These are phyloP conservation scores for Eutrema salsugineum DNA, from an alignment of 441 rosid genomes.

Conservation along the genomic window DNA sequence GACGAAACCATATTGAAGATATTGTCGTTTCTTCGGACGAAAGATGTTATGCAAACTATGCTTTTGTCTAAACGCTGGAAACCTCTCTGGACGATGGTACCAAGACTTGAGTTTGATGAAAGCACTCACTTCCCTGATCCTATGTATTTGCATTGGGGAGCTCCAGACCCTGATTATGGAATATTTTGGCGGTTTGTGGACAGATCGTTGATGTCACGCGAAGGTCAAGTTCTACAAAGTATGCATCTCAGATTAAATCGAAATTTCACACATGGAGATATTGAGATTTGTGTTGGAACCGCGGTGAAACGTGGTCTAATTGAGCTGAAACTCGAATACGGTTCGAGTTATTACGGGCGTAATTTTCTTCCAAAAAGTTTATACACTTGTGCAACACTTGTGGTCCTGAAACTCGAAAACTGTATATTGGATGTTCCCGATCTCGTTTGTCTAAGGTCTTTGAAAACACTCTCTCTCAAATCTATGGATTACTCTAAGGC, in stretches of 20 bases:
- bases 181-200: background rate
- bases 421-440: conserved; percentile 21
- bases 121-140: too few relatives aligned
- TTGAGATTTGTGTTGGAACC: background rate
- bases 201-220: conserved; percentile 7
- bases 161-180: too few relatives aligned
- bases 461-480: background rate
- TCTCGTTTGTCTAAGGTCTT: conserved; percentile 5
- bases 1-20: background rate
- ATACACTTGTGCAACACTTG: conserved; percentile 17
- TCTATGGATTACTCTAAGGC: background rate
- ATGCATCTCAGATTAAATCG: background rate
- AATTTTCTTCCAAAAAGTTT: too few relatives aligned
- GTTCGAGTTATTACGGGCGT: rapidly evolving
- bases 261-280: background rate
- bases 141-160: too few relatives aligned
- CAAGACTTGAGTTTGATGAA: conserved; percentile 8
- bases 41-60: conserved; percentile 5
- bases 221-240: background rate
- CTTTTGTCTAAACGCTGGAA: conserved; percentile 8
- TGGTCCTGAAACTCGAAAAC: background rate
- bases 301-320: conserved; percentile 13
- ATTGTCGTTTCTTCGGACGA: background rate
- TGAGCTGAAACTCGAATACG: background rate
- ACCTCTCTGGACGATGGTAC: background rate